These are phyloP conservation scores for Melastoma candidum DNA, from an alignment of 441 rosid genomes.

Conservation along the genomic window DNA sequence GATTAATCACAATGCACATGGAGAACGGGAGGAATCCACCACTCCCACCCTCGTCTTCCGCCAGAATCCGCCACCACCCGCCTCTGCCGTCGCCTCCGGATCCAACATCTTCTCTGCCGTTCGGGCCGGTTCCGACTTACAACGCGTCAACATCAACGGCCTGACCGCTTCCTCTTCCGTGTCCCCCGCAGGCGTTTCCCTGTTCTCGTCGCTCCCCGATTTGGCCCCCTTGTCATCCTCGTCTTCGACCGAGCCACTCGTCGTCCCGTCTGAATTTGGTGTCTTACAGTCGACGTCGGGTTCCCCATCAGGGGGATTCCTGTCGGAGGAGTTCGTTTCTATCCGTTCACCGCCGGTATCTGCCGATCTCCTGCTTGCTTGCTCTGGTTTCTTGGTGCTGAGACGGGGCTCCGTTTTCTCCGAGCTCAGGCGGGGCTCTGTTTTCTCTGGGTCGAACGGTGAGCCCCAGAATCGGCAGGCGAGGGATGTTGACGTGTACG, in stretches of 20 bases:
- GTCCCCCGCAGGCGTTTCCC: too few relatives aligned
- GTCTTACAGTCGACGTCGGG: constrained; percentile 21
- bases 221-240: not conserved
- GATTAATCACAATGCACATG: constrained; percentile 29
- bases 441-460: constrained; percentile 27
- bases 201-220: constrained; percentile 13
- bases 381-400: constrained; percentile 13
- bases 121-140: constrained; percentile 85
- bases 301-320: constrained; percentile 18
- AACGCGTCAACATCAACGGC: constrained; percentile 41
- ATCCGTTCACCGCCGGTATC: constrained; percentile 2
- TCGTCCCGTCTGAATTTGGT: constrained; percentile 16
- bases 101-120: constrained; percentile 35
- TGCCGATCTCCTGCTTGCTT: constrained; percentile 15
- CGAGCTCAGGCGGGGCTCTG: constrained; percentile 9
- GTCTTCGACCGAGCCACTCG: constrained; percentile 13
- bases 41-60: constrained; percentile 46
- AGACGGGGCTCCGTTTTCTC: not conserved
- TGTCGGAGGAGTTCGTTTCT: constrained; percentile 18
- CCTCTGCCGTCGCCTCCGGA: constrained; percentile 16
- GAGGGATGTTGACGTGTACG: constrained; percentile 67
- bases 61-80: constrained; percentile 17
- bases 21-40: constrained; percentile 7
- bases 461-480: constrained; percentile 80
- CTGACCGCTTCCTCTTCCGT: constrained; percentile 2